Evolutionary conservation across 2,329 filamentous ascomycete genomes (phyloP).

Genomic region (Monosporascus ibericus): DNA sequence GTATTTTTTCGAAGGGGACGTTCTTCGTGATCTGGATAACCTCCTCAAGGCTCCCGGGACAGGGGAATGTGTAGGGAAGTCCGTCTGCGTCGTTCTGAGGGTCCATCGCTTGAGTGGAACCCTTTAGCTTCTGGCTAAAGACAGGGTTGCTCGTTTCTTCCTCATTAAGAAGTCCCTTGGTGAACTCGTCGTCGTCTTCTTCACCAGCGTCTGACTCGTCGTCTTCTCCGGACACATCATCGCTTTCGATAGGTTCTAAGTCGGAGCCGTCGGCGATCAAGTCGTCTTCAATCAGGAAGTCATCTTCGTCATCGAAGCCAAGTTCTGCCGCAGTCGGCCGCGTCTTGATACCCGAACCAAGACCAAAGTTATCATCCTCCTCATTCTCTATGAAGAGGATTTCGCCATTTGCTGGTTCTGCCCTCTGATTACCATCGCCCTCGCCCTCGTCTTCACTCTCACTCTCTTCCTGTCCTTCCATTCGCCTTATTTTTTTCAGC

Average conservation of each 20-base stretch:
- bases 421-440: constrained; percentile 24
- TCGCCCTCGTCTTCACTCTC: constrained; percentile 32
- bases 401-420: constrained; percentile 12
- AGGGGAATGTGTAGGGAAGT: constrained; percentile 79
- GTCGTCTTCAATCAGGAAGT: constrained; percentile 86
- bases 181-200: constrained; percentile 63
- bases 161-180: constrained; percentile 59
- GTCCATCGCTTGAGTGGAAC: constrained; percentile 36
- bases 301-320: constrained; percentile 87
- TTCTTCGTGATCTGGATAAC: constrained; percentile 60
- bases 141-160: constrained; percentile 49
- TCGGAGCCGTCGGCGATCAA: constrained; percentile 77
- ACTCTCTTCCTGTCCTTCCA: constrained; percentile 66
- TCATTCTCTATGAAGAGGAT: constrained; percentile 31
- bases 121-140: constrained; percentile 31
- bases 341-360: constrained; percentile 53
- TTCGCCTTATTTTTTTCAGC: constrained; percentile 72
- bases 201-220: constrained; percentile 35
- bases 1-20: constrained; percentile 59
- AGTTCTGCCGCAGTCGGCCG: constrained; percentile 54
- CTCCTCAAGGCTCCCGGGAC: constrained; percentile 72
- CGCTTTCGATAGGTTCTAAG: constrained; percentile 49
- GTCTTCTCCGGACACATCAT: constrained; percentile 47
- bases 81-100: constrained; percentile 44
- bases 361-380: constrained; percentile 51